These are phyloP conservation scores for Echium plantagineum DNA, from an alignment of 257 asterid species.

Conservation along the genomic window DNA sequence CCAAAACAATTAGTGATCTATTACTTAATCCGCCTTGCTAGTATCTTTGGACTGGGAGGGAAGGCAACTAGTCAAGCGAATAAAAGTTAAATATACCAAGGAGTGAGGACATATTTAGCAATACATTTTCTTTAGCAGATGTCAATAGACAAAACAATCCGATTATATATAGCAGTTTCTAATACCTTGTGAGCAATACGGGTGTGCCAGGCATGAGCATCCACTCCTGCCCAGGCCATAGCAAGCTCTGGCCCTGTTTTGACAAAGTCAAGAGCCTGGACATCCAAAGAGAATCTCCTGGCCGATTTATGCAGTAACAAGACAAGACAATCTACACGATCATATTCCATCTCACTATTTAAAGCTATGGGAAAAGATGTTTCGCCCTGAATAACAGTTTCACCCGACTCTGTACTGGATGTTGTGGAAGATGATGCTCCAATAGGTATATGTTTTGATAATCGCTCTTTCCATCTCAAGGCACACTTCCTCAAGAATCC, in stretches of 20 bases:
- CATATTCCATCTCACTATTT: conserved; percentile 23
- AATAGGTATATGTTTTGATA: conserved; percentile 21
- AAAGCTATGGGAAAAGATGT: conserved; percentile 11
- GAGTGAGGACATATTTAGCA: too few relatives aligned
- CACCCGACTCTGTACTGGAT: conserved; percentile 20
- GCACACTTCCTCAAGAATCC: conserved; percentile 11
- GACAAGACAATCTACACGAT: conserved; percentile 45
- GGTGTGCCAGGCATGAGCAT: conserved; percentile 38
- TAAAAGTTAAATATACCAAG: too few relatives aligned
- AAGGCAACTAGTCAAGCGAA: too few relatives aligned
- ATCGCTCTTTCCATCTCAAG: conserved; percentile 7
- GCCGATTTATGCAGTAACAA: conserved; percentile 53
- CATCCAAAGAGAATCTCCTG: conserved; percentile 40
- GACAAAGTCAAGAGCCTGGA: conserved; percentile 34
- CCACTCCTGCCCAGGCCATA: conserved; percentile 58
- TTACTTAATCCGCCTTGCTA: too few relatives aligned
- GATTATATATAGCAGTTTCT: background rate
- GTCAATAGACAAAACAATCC: too few relatives aligned
- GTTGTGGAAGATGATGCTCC: conserved; percentile 31
- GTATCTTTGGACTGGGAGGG: too few relatives aligned
- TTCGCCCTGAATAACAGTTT: conserved; percentile 19
- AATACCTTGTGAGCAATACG: conserved; percentile 29
- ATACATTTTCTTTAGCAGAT: background rate
- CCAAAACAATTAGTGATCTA: too few relatives aligned
- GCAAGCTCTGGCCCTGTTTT: conserved; percentile 42